These are phyloP conservation scores for Endocarpon pusillum DNA, from an alignment of 495 filamentous ascomycete genomes.

Conservation along the genomic window DNA sequence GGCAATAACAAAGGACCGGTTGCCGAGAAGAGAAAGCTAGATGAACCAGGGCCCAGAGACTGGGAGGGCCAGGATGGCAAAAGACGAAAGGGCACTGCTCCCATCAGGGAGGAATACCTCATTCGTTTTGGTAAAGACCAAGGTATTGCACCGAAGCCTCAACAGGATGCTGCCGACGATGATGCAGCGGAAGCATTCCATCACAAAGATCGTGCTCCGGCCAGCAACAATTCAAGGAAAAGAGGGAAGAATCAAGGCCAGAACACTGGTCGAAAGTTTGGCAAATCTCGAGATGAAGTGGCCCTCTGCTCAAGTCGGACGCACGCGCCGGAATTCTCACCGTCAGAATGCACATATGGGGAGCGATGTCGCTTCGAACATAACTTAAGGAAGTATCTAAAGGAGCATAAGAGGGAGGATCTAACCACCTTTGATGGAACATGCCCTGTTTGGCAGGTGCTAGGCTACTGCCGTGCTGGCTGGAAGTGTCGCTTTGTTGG, in stretches of 20 bases:
- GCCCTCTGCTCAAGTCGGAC: conserved; percentile 58
- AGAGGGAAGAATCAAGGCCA: conserved; percentile 62
- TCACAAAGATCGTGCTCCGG: conserved; percentile 22
- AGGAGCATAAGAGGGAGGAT: conserved; percentile 64
- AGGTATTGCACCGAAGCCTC: conserved; percentile 9
- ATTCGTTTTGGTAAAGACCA: conserved; percentile 6
- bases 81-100: conserved; percentile 51
- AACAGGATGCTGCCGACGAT: conserved; percentile 27
- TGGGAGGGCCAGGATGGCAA: no score
- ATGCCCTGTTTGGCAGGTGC: conserved; percentile 63
- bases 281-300: conserved; percentile 57
- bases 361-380: conserved; percentile 66
- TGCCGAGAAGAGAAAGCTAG: no score
- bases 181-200: conserved; percentile 52
- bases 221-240: conserved; percentile 33
- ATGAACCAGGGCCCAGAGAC: no score
- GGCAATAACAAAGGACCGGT: no score
- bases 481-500: conserved; percentile 86
- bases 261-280: conserved; percentile 76
- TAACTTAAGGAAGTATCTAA: conserved; percentile 68
- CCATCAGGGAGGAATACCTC: conserved; percentile 69
- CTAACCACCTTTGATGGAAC: conserved; percentile 52
- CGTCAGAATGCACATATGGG: conserved; percentile 50
- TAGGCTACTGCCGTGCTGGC: conserved; percentile 60
- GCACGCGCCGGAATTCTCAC: conserved; percentile 57